Percentiles rank a stretch among this genome's conserved stretches.
phyloP scores from a whole-genome alignment of 164 flowering plant genomes.

The Dillenia suffruticosa region DNA sequence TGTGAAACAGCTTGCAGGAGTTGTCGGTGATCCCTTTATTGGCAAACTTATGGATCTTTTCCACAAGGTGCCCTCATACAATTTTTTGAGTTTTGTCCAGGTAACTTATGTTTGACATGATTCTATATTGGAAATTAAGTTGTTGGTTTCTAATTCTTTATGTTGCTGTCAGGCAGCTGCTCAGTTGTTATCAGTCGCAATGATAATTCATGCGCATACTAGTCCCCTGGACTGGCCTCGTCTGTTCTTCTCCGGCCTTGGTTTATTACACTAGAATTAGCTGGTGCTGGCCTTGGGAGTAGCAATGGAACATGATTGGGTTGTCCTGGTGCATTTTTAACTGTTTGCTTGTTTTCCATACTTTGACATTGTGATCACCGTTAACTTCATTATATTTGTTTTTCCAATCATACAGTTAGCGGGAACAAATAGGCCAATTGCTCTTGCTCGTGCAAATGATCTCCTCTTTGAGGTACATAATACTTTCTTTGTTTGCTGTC shows the following conservation, averaged over 20 bases:
- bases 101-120: too few relatives aligned
- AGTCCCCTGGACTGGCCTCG: conserved; percentile 34
- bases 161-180: conserved; percentile 71
- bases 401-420: conserved; percentile 56
- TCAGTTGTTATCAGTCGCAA: conserved; percentile 80
- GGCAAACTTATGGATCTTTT: conserved; percentile 88
- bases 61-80: too few relatives aligned
- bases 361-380: not conserved
- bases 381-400: not conserved
- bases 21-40: conserved; percentile 82
- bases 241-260: conserved; percentile 79
- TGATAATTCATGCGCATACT: conserved; percentile 81
- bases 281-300: conserved; percentile 90
- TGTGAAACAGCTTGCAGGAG: conserved; percentile 67
- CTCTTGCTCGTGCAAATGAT: conserved; percentile 96
- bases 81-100: too few relatives aligned
- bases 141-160: conserved; percentile 4
- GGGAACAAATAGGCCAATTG: conserved; percentile 82
- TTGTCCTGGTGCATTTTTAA: conserved; percentile 60
- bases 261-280: conserved; percentile 76
- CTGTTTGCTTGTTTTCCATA: not conserved
- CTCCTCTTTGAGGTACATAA: conserved; percentile 82
- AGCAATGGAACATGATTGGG: conserved; percentile 98
- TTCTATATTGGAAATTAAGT: not conserved
- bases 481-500: not conserved